A percentile compares a stretch with the other conserved stretches of the same genome.
Conservation (phyloP, 2,329 filamentous ascomycete species). For the Aspergillus sp. region DNA sequence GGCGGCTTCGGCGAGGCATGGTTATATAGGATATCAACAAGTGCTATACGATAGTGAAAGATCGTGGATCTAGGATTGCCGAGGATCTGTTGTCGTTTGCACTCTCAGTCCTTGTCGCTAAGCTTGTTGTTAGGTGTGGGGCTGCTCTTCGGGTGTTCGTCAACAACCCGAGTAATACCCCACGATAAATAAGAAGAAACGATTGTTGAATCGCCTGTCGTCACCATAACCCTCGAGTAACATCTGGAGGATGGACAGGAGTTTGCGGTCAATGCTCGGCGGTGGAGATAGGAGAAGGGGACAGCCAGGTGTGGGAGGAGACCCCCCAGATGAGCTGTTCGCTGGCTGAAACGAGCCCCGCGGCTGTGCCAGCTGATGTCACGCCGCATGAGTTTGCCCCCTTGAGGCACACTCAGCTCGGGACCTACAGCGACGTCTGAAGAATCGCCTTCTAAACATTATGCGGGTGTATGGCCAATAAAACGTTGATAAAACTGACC, state of each 20-base stretch:
- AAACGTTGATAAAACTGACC: neutral
- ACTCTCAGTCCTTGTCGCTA: neutral
- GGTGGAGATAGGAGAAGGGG: constrained; percentile 3
- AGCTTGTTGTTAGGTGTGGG: constrained; percentile 6
- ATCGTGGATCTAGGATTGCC: neutral
- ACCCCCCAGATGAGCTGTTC: constrained; percentile 6
- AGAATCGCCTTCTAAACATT: neutral
- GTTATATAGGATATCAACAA: neutral
- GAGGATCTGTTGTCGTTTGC: neutral
- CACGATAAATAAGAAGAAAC: neutral
- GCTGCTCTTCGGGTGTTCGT: neutral
- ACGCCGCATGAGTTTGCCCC: constrained; percentile 42
- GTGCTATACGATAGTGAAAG: neutral
- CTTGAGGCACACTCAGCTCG: constrained; percentile 10
- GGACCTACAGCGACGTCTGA: neutral
- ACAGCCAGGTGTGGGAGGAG: neutral
- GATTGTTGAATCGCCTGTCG: neutral
- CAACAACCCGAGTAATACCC: constrained; percentile 6
- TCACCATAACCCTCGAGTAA: neutral
- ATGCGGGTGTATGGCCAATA: neutral
- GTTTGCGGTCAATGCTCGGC: neutral
- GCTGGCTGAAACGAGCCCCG: constrained; percentile 27
- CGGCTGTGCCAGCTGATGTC: constrained; percentile 37
- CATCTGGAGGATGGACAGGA: neutral
- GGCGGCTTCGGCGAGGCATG: constrained; percentile 39